phyloP scores from a whole-genome alignment of 441 rosid genomes.

The Hypseocharis bilobata region DNA sequence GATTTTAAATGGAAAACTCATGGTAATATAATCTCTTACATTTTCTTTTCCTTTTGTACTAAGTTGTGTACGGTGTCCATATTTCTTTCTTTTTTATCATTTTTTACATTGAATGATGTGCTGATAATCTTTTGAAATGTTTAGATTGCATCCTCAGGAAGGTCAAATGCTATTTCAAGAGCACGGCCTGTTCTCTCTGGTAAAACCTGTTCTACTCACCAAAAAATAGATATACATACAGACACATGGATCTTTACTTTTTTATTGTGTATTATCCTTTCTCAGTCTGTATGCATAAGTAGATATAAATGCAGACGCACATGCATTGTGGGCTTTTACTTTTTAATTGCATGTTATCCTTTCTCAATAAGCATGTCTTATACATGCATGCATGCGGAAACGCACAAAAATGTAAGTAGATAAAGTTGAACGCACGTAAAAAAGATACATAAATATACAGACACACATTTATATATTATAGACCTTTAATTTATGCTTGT shows the following conservation, averaged over 20 bases:
- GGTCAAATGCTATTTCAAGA: conserved; percentile 57
- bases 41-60: conserved; percentile 5
- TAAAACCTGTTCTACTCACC: conserved; percentile 28
- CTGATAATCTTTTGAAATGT: conserved; percentile 21
- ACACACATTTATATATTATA: neutral
- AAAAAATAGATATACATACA: neutral
- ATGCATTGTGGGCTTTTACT: neutral
- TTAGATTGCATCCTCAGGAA: conserved; percentile 78
- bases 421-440: too few relatives aligned
- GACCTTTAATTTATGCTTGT: too few relatives aligned
- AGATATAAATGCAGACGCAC: neutral
- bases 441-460: too few relatives aligned
- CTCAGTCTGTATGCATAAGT: too few relatives aligned
- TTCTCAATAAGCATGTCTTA: neutral
- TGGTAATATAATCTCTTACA: conserved; percentile 37
- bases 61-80: conserved; percentile 3
- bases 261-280: neutral
- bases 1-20: conserved; percentile 46
- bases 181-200: conserved; percentile 76
- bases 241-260: neutral
- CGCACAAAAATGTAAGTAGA: neutral
- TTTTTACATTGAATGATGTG: conserved; percentile 15
- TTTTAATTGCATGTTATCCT: neutral
- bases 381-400: neutral
- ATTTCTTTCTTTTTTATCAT: neutral